phyloP scores from a whole-genome alignment of 164 flowering plant species.

The Macadamia integrifolia region DNA sequence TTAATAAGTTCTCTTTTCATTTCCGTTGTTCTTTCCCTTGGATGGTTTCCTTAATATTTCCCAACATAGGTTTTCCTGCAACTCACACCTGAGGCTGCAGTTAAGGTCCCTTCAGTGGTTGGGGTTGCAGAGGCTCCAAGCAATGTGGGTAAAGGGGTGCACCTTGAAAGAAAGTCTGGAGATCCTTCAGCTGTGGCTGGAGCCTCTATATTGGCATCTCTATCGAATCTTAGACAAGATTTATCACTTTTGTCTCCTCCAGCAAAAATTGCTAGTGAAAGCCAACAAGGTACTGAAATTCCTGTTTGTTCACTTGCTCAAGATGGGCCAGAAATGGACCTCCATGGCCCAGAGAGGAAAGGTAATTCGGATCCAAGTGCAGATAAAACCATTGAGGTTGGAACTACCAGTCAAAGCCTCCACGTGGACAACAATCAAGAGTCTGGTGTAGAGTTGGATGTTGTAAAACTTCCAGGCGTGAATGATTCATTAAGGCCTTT shows the following conservation, averaged over 20 bases:
- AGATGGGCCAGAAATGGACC: conserved; percentile 31
- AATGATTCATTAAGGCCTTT: conserved; percentile 40
- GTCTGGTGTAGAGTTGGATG: conserved; percentile 46
- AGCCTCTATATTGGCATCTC: conserved; percentile 83
- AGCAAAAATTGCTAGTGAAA: conserved; percentile 34
- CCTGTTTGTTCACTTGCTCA: conserved; percentile 37
- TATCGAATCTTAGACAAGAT: conserved; percentile 55
- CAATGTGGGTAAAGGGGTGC: conserved; percentile 45
- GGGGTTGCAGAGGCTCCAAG: conserved; percentile 30
- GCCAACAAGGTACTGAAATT: conserved; percentile 36
- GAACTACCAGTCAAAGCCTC: conserved; percentile 35
- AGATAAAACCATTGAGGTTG: conserved; percentile 50
- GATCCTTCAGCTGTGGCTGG: conserved; percentile 76
- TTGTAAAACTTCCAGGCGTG: conserved; percentile 41
- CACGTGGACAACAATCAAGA: conserved; percentile 42
- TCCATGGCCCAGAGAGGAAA: conserved; percentile 46
- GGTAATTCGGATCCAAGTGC: conserved; percentile 34
- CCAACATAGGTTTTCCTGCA: conserved; percentile 63
- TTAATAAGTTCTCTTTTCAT: background rate
- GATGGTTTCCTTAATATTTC: conserved; percentile 35
- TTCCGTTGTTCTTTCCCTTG: background rate
- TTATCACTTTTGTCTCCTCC: conserved; percentile 50
- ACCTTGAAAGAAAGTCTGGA: conserved; percentile 52
- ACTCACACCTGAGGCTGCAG: conserved; percentile 31
- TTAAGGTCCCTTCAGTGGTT: conserved; percentile 34